Evolutionary conservation across 129 eudicot genomes (phyloP), one percentile per base, ranked within the genome.

Genomic region (Arctium lappa): DNA sequence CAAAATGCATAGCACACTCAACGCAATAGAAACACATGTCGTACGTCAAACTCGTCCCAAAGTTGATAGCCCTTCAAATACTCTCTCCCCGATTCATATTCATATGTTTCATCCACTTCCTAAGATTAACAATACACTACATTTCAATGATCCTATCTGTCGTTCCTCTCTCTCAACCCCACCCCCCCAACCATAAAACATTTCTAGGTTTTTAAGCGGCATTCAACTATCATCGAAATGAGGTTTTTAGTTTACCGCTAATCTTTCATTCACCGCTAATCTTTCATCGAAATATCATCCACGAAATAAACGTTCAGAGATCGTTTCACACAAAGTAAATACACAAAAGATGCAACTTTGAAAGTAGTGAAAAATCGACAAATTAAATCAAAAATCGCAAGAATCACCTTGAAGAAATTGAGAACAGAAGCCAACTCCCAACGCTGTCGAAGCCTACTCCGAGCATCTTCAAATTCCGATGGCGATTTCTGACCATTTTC

Each of bases 361-460:
- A 34, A 34, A 75, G 38, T 18, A 60, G 37, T 42, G 76, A 66
- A 29, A 81, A 18, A 39, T 12, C 42, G 75, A 38, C 30, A 42
- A 22, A 30, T 73, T 40, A 56, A 53, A 73, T 15, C 46, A 77
- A 29, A 33, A 74, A 50, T 11, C 37, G 48, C 50, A 71, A n/a
- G 13, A 56, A 75, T 81, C 89, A 94, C 98, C 76, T 80, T 76
- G 46, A 93, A 75, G 86, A 95, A 95, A 87, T 95, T 89, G 84
- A 95, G 93, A 71, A 95, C 97, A 27, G 99, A 92, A 30, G 99
- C 99, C 60, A 95, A 70, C 93, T 95, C 99, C 93, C 99, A 93
- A 27, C 94, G 89, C 60, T 76, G 81, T 7, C 99, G 97, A 63
- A 95, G 99, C 88, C 69, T 80, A 30, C 11, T 77, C 34, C 87